phyloP scores from a whole-genome alignment of 1,139 yeast genomes.

The Kazachstania sp. region DNA sequence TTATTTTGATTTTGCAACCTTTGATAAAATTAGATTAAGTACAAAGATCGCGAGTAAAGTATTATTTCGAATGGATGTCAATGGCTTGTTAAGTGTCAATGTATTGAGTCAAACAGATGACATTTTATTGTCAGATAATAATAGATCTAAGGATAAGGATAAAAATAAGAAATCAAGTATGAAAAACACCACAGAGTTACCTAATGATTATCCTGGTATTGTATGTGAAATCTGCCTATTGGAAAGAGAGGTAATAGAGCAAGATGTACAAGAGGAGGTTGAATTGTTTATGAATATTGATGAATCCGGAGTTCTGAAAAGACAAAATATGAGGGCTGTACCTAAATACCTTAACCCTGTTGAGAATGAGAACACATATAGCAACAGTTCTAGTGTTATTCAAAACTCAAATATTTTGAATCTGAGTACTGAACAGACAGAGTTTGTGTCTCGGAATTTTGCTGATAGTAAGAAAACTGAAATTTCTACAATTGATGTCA shows the following conservation, averaged over 20 bases:
- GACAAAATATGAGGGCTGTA: neutral
- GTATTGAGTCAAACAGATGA: conserved; percentile 31
- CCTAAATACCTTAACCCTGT: neutral
- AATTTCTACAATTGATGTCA: neutral
- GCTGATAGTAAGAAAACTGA: neutral
- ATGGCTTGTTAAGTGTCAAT: conserved; percentile 39
- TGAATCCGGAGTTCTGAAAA: conserved; percentile 5
- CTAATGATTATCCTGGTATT: conserved; percentile 46
- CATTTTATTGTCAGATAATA: conserved; percentile 17
- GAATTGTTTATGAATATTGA: conserved; percentile 19
- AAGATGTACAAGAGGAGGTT: conserved; percentile 19
- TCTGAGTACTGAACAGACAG: neutral
- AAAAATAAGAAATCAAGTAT: no score
- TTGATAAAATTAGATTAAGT: conserved; percentile 46
- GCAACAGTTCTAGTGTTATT: neutral
- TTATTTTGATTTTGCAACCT: conserved; percentile 45
- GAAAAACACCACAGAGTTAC: conserved; percentile 17
- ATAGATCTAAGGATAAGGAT: neutral
- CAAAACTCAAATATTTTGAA: neutral
- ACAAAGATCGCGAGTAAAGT: conserved; percentile 52
- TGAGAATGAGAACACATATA: neutral
- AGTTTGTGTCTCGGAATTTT: neutral
- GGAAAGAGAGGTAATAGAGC: conserved; percentile 35
- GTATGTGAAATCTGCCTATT: conserved; percentile 54
- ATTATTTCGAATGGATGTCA: conserved; percentile 48